Conservation (phyloP, 208 protist species). For the Phytomonas sp. region DNA sequence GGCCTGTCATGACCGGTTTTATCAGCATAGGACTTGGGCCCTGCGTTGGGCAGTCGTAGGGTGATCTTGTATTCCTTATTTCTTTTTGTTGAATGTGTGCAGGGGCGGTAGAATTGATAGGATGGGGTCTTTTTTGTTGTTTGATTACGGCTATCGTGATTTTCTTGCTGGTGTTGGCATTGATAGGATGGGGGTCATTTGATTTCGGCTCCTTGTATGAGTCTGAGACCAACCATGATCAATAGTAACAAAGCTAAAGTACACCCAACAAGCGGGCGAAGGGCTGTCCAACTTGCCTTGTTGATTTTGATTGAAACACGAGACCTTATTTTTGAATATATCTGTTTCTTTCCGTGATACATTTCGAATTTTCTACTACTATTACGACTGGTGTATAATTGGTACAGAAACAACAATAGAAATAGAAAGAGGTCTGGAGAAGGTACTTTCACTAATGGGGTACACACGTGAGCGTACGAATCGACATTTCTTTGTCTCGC, state of each 20-base stretch:
- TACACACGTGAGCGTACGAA: conserved; percentile 85
- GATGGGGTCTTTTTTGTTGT: background rate
- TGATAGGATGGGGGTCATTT: background rate
- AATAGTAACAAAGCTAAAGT: background rate
- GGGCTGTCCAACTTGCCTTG: background rate
- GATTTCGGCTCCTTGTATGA: background rate
- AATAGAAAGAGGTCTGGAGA: background rate
- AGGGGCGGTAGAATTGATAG: background rate
- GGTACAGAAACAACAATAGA: conserved; percentile 6
- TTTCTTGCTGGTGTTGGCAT: background rate
- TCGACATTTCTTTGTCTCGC: conserved; percentile 80
- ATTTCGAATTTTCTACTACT: background rate
- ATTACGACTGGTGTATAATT: background rate
- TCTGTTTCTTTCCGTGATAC: background rate
- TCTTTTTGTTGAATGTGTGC: background rate
- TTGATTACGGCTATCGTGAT: background rate
- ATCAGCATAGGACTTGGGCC: no score
- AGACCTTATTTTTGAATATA: background rate
- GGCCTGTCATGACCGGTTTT: no score
- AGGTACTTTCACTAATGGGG: conserved; percentile 29
- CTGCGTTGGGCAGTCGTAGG: background rate
- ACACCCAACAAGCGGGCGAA: background rate
- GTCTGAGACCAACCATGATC: background rate
- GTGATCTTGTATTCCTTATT: background rate
- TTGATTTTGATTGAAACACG: background rate